Evolutionary conservation across 257 asterid species (phyloP).

Genomic region (Capsicum chinense): DNA sequence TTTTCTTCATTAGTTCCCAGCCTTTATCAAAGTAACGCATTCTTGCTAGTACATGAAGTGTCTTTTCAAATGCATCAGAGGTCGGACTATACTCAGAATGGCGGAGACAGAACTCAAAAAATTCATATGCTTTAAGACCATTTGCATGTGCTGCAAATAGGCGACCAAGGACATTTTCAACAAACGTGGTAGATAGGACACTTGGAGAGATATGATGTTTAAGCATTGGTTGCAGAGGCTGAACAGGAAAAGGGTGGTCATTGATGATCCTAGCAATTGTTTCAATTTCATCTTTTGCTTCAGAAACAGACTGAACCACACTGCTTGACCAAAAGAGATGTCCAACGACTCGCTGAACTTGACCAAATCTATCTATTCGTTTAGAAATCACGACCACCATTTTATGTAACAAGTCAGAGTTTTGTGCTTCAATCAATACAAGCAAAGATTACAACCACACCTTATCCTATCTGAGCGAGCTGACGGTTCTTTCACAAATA

Average conservation of each 20-base stretch:
- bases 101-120: constrained; percentile 67
- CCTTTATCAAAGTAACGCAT: constrained; percentile 90
- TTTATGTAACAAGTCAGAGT: background rate
- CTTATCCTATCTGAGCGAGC: background rate
- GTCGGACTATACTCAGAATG: constrained; percentile 59
- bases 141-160: constrained; percentile 83
- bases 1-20: constrained; percentile 71
- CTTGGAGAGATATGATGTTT: constrained; percentile 45
- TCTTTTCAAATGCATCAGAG: constrained; percentile 86
- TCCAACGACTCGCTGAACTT: constrained; percentile 31
- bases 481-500: background rate
- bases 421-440: background rate
- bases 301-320: constrained; percentile 45
- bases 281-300: constrained; percentile 39
- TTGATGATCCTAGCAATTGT: constrained; percentile 58
- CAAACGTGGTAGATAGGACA: constrained; percentile 56
- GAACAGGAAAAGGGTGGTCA: constrained; percentile 70
- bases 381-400: constrained; percentile 23
- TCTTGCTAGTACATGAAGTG: constrained; percentile 82
- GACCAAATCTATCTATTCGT: constrained; percentile 29
- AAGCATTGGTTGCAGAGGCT: constrained; percentile 60
- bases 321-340: constrained; percentile 34
- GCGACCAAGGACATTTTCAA: constrained; percentile 74
- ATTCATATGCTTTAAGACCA: constrained; percentile 85
- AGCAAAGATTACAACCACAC: background rate